Base-by-base conservation (phyloP, 495 filamentous ascomycete genomes). In the Penicillium paradoxum region DNA sequence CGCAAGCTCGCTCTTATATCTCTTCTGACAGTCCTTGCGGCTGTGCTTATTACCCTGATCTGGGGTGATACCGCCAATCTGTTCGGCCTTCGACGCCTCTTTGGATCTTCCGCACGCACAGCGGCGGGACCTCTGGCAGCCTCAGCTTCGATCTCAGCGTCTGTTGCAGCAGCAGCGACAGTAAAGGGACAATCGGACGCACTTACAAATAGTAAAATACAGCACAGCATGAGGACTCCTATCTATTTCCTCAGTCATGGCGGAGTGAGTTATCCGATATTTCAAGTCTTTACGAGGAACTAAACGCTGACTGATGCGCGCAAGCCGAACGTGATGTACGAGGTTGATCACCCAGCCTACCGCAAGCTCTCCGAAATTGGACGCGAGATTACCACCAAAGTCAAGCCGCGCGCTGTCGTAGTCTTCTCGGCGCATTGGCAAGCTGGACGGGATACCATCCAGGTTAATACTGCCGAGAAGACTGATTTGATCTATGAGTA, bases 361-460 rank as follows among this genome's bases (percentile, higher is more conserved):
- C 57, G 64, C n/a, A 69, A 86, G 48, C 78, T 96, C 6, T 78
- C 82, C 38, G 56, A 69, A 13, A 83, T 93, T 44, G 90, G 90
- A 24, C 74, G 66, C 7, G 89, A 95, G 60, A 95, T 96, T 61
- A 91, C 88, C 0, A 75, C 82, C 24, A 86, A 84, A 60, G 83
- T 92, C 29, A 87, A 87, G 62, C 89, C 89, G 17, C 84, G 82
- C 49, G 90, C 89, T 14, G 77, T 93, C 13, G 86, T 96, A 10
- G 88, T 95, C 11, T 89, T 95, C 67, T 91, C 87, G 10, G 90
- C 88, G 21, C 89, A 95, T 70, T 95, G 90, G 90, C 84, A 91
- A 68, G 79, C 75, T 19, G 72, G 71, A 1, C 64, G 64, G 29
- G 70, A 80, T 58, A 75, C 69, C 3, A 79, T 95, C 49, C 73